These are phyloP conservation scores for Chrysanthemum makinoi DNA, from an alignment of 129 eudicot genomes.

Conservation along the genomic window DNA sequence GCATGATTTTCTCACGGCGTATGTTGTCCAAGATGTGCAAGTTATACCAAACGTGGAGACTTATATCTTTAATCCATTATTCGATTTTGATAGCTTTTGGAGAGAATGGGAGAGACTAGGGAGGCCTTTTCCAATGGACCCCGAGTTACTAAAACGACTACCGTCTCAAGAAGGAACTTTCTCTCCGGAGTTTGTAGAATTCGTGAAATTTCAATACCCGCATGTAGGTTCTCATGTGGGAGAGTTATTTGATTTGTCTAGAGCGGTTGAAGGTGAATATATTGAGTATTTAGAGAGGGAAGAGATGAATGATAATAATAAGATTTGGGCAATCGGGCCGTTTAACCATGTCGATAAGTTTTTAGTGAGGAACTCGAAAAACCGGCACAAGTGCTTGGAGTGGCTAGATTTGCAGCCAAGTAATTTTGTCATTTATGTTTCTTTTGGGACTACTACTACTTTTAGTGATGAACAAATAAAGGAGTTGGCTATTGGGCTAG, in stretches of 20 bases:
- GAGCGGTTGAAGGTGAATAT: conserved; percentile 33
- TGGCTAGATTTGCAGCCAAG: conserved; percentile 44
- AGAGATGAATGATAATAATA: conserved; percentile 19
- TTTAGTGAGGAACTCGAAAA: not conserved
- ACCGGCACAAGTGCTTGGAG: conserved; percentile 25
- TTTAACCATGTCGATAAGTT: conserved; percentile 5
- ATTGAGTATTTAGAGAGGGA: conserved; percentile 31
- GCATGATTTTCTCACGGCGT: conserved; percentile 48
- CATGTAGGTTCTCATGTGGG: conserved; percentile 29
- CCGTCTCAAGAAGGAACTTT: conserved; percentile 39
- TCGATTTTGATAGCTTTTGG: conserved; percentile 35
- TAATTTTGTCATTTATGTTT: conserved; percentile 41
- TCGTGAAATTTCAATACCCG: not conserved
- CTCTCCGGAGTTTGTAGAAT: conserved; percentile 15
- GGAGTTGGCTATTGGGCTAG: conserved; percentile 43
- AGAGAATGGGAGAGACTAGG: conserved; percentile 14
- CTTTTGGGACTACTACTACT: conserved; percentile 35
- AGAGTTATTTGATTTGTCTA: conserved; percentile 31
- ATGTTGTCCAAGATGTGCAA: conserved; percentile 47
- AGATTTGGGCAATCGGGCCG: conserved; percentile 56
- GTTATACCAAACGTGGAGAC: conserved; percentile 43
- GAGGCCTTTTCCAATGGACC: conserved; percentile 24
- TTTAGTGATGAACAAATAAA: conserved; percentile 28
- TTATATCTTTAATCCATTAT: conserved; percentile 39
- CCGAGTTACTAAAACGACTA: conserved; percentile 13